phyloP scores from a whole-genome alignment of 2,329 filamentous ascomycete species.

The Calonectria multiphialidica region DNA sequence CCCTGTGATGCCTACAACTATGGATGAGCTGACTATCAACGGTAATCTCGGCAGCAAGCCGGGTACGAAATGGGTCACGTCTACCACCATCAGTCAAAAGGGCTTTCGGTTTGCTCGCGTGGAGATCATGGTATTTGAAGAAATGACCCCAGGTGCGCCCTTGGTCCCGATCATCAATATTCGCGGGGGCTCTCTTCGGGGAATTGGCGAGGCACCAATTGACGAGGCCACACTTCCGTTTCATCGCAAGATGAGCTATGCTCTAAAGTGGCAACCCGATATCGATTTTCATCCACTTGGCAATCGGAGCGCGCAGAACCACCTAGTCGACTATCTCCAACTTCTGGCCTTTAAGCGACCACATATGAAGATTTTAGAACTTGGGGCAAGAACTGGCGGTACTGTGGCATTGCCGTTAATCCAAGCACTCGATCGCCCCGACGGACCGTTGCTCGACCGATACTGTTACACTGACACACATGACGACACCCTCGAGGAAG shows the following conservation, averaged over 20 bases:
- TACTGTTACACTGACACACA: constrained; percentile 14
- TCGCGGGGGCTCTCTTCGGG: constrained; percentile 20
- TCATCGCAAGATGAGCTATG: constrained; percentile 27
- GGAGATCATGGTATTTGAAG: constrained; percentile 24
- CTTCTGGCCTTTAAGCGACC: constrained; percentile 27
- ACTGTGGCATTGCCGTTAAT: constrained; percentile 6
- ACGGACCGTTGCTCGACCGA: constrained; percentile 8
- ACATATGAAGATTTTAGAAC: constrained; percentile 26
- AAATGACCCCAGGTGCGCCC: not conserved
- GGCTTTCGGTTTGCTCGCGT: constrained; percentile 24
- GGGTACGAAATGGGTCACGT: constrained; percentile 23
- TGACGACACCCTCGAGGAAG: constrained; percentile 4
- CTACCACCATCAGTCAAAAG: constrained; percentile 19
- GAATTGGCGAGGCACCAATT: constrained; percentile 21
- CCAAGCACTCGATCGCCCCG: constrained; percentile 20
- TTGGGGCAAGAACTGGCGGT: constrained; percentile 1
- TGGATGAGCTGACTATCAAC: constrained; percentile 25
- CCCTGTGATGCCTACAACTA: constrained; percentile 29
- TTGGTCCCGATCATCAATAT: constrained; percentile 19
- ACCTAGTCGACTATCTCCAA: constrained; percentile 14
- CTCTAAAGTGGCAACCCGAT: constrained; percentile 22
- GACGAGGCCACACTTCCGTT: constrained; percentile 20
- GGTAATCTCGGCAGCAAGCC: constrained; percentile 15
- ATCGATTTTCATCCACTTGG: constrained; percentile 15
- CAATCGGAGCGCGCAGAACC: not conserved